Evolutionary conservation across 345 rosid species (phyloP).

Genomic region (Punica granatum): DNA sequence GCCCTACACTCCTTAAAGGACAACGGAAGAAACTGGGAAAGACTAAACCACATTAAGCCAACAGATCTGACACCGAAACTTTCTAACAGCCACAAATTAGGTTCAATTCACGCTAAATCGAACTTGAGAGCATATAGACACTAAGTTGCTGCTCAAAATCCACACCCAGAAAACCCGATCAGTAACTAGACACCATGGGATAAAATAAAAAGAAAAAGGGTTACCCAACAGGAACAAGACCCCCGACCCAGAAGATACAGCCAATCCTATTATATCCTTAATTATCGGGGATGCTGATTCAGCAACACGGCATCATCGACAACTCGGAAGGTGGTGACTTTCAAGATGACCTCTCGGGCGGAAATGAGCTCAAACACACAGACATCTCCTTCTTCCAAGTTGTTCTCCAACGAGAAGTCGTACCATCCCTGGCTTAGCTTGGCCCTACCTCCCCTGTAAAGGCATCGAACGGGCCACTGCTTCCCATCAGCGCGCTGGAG

Average conservation of each 20-base stretch:
- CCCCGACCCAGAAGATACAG: not conserved
- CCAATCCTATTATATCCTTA: not conserved
- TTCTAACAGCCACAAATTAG: slow-evolving; percentile 3
- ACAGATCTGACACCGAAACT: slow-evolving; percentile 3
- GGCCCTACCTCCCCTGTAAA: slow-evolving; percentile 19
- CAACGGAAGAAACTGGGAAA: not conserved
- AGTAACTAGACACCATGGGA: slow-evolving; percentile 1
- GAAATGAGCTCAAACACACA: slow-evolving; percentile 49
- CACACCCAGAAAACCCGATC: slow-evolving; percentile 13
- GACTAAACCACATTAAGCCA: slow-evolving; percentile 9
- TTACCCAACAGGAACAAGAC: slow-evolving; percentile 8
- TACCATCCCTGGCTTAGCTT: slow-evolving; percentile 51
- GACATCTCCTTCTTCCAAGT: slow-evolving; percentile 49
- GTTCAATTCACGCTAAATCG: slow-evolving; percentile 7
- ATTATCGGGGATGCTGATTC: slow-evolving; percentile 7
- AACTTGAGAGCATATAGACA: slow-evolving; percentile 12
- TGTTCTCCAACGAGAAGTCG: slow-evolving; percentile 42
- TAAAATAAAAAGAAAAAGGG: not conserved
- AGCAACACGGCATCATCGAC: slow-evolving; percentile 17
- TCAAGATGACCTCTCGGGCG: slow-evolving; percentile 28
- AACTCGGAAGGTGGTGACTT: slow-evolving; percentile 45
- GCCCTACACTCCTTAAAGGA: not conserved
- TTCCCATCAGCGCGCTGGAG: slow-evolving; percentile 34
- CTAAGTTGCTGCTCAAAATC: slow-evolving; percentile 5
- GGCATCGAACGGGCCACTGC: slow-evolving; percentile 45